phyloP scores from a whole-genome alignment of 2,329 filamentous ascomycete genomes.

The Colletotrichum spinosum region DNA sequence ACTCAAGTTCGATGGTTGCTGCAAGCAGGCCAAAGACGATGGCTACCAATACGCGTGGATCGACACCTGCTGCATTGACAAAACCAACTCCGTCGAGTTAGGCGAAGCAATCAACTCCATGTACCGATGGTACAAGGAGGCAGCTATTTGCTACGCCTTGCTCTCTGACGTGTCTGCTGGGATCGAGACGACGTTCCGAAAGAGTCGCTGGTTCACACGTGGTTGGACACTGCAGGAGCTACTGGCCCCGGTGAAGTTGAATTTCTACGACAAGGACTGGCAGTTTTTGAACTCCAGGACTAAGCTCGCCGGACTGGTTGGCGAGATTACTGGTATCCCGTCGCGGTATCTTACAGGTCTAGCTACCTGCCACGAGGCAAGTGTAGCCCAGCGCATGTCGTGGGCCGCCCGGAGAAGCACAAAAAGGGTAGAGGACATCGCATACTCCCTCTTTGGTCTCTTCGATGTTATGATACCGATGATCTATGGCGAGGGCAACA shows the following conservation, averaged over 20 bases:
- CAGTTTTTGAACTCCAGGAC: constrained; percentile 40
- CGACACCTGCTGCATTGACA: constrained; percentile 44
- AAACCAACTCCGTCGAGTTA: constrained; percentile 38
- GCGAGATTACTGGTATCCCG: constrained; percentile 1
- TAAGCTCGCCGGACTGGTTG: constrained; percentile 12
- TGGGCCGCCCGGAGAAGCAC: constrained; percentile 42
- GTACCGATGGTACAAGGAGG: constrained; percentile 37
- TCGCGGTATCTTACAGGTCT: not conserved
- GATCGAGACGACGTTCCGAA: constrained; percentile 3
- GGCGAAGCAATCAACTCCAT: constrained; percentile 41
- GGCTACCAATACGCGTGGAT: constrained; percentile 40
- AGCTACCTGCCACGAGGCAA: not conserved
- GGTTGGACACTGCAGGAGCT: constrained; percentile 75
- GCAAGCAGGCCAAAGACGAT: constrained; percentile 24
- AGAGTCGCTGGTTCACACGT: constrained; percentile 52
- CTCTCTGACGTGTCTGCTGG: constrained; percentile 39
- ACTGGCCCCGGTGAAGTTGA: constrained; percentile 55
- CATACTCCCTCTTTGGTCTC: constrained; percentile 43
- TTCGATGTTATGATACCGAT: constrained; percentile 44
- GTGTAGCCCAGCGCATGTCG: constrained; percentile 42
- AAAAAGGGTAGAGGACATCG: constrained; percentile 40
- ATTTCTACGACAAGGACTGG: constrained; percentile 48
- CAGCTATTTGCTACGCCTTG: constrained; percentile 39
- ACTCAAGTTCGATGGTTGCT: constrained; percentile 37
- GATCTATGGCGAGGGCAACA: constrained; percentile 43